These are phyloP conservation scores for Prunus yedoensis DNA, from an alignment of 331 rosid genomes.

Conservation along the genomic window DNA sequence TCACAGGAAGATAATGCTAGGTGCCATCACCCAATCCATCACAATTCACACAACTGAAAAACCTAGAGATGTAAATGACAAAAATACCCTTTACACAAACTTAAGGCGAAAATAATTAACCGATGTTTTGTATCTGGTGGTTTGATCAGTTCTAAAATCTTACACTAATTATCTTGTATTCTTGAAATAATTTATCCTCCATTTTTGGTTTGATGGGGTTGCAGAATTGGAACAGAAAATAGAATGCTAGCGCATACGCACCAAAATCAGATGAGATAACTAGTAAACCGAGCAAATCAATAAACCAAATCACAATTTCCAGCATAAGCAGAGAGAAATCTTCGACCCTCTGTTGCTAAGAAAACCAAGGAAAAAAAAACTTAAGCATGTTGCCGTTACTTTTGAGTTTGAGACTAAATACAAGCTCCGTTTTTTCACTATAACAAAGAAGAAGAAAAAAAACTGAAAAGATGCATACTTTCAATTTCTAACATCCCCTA, in stretches of 20 bases:
- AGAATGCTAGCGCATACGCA: neutral
- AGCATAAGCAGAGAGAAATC: neutral
- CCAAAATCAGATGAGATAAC: slow-evolving; percentile 11
- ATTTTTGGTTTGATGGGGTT: neutral
- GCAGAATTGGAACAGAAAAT: neutral
- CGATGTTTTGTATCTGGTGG: neutral
- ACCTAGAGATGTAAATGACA: slow-evolving; percentile 35
- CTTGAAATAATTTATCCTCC: neutral
- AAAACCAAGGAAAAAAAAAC: neutral
- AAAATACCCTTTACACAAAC: slow-evolving; percentile 31
- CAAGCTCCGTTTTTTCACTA: neutral
- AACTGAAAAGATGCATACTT: slow-evolving; percentile 10
- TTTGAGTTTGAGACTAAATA: neutral
- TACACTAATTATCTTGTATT: neutral
- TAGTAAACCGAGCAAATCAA: slow-evolving; percentile 18
- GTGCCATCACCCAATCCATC: slow-evolving; percentile 31
- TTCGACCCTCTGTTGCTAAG: slow-evolving; percentile 19
- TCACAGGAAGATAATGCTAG: slow-evolving; percentile 13
- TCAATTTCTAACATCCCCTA: neutral
- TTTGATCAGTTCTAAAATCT: slow-evolving; percentile 4
- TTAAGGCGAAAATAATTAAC: neutral
- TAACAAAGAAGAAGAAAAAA: slow-evolving; percentile 8
- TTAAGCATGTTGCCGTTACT: neutral
- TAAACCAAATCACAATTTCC: slow-evolving; percentile 13
- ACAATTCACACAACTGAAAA: slow-evolving; percentile 10